Evolutionary conservation across 257 asterid species (phyloP).

Genomic region (Rubia yunnanensis): DNA sequence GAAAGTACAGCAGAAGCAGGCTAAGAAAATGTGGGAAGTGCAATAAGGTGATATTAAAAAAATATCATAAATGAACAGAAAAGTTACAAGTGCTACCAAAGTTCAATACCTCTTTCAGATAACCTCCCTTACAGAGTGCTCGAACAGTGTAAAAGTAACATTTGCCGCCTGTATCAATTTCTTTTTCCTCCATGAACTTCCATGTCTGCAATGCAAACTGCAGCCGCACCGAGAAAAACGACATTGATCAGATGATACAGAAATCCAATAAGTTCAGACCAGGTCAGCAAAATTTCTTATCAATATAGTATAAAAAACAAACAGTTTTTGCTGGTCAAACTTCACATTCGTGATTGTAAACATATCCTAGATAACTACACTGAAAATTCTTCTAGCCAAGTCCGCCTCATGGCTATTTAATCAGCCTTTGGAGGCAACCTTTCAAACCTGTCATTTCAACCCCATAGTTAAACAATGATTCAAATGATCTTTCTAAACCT

Average conservation of each 20-base stretch:
- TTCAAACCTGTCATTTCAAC: background rate
- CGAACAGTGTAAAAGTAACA: slow-evolving; percentile 40
- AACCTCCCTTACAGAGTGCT: slow-evolving; percentile 83
- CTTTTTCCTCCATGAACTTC: slow-evolving; percentile 59
- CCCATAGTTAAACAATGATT: background rate
- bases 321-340: background rate
- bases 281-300: background rate
- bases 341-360: background rate
- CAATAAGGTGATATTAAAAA: background rate
- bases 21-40: background rate
- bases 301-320: background rate
- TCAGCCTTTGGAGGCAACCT: background rate
- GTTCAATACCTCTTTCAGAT: slow-evolving; percentile 55
- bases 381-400: background rate
- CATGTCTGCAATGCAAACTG: slow-evolving; percentile 82
- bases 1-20: background rate
- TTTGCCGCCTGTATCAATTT: slow-evolving; percentile 37
- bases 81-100: background rate
- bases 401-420: background rate
- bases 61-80: background rate
- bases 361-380: background rate
- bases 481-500: background rate
- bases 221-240: slow-evolving; percentile 14
- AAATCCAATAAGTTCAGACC: background rate
- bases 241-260: background rate